These are phyloP conservation scores for Persicaria maculosa DNA, from an alignment of 148 eudicot species.

Conservation along the genomic window DNA sequence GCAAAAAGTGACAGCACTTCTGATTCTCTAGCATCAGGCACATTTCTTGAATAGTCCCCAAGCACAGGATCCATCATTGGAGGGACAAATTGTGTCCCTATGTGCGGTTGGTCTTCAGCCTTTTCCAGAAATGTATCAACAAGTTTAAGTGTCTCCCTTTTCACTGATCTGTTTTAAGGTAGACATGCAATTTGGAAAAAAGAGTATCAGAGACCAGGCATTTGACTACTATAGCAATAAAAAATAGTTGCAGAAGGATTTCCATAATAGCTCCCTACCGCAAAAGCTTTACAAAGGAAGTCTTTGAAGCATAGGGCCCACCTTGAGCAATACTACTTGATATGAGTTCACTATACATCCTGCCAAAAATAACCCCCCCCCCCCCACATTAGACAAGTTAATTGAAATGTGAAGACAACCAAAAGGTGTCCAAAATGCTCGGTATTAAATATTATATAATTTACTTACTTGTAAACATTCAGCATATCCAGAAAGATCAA, in stretches of 20 bases:
- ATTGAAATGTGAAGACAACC: background rate
- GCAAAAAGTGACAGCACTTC: conserved; percentile 97
- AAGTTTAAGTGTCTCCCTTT: conserved; percentile 93
- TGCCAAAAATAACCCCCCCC: conserved; percentile 22
- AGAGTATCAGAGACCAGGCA: background rate
- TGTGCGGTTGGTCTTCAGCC: conserved; percentile 96
- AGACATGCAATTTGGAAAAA: background rate
- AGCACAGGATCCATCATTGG: conserved; percentile 99
- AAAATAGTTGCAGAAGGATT: background rate
- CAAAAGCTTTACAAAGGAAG: conserved; percentile 87
- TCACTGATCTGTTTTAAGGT: conserved; percentile 63
- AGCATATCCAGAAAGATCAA: conserved; percentile 95
- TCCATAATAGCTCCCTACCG: conserved; percentile 36
- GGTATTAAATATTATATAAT: background rate
- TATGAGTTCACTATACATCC: conserved; percentile 99
- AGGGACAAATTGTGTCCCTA: conserved; percentile 95
- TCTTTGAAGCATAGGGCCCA: conserved; percentile 74
- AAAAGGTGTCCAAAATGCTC: background rate
- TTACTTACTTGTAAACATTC: conserved; percentile 83
- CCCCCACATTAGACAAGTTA: background rate
- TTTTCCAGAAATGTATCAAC: conserved; percentile 93
- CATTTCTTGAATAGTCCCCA: conserved; percentile 91
- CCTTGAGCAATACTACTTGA: conserved; percentile 84
- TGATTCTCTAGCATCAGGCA: conserved; percentile 99
- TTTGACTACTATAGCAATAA: background rate